A percentile compares a stretch with the other conserved stretches of the same genome.
Conservation (phyloP, 495 filamentous ascomycete genomes). For the Penicillium riverlandense region DNA sequence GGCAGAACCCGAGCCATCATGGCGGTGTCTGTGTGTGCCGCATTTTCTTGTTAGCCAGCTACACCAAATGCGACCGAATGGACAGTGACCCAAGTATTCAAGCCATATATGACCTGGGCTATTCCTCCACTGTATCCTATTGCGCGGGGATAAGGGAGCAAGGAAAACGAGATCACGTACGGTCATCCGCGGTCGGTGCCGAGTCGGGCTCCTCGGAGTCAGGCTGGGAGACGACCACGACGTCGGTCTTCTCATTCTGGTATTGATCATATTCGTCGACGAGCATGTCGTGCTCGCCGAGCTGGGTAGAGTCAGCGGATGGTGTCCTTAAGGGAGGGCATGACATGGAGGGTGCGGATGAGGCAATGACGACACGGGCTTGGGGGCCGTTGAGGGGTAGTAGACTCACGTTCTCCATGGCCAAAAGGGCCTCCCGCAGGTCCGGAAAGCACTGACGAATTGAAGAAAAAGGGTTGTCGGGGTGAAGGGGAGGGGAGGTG, state of each 20-base stretch:
- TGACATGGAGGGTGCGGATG: slow-evolving; percentile 7
- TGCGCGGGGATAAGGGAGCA: slow-evolving; percentile 2
- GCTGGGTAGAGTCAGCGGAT: slow-evolving; percentile 3
- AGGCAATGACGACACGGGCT: slow-evolving; percentile 18
- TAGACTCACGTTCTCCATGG: slow-evolving; percentile 42
- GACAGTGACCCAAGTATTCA: neutral
- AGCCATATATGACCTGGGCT: too few species aligned
- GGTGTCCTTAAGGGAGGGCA: too few species aligned
- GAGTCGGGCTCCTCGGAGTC: slow-evolving; percentile 47
- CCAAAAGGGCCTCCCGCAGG: slow-evolving; percentile 25
- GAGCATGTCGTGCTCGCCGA: slow-evolving; percentile 54
- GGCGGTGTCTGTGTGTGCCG: slow-evolving; percentile 55
- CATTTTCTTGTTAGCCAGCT: slow-evolving; percentile 15
- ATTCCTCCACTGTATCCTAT: too few species aligned
- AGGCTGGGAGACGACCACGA: slow-evolving; percentile 75
- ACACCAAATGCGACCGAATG: neutral
- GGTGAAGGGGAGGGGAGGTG: too few species aligned
- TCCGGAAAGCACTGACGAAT: slow-evolving; percentile 18
- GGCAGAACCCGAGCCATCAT: slow-evolving; percentile 75
- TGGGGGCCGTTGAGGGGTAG: slow-evolving; percentile 10
- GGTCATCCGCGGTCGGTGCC: slow-evolving; percentile 61
- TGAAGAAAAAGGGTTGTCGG: neutral
- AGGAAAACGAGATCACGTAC: slow-evolving; percentile 38
- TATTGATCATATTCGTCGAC: slow-evolving; percentile 66
- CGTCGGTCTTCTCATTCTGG: slow-evolving; percentile 72